phyloP scores from a whole-genome alignment of 2,329 filamentous ascomycete genomes.

The Colletotrichum sp. region DNA sequence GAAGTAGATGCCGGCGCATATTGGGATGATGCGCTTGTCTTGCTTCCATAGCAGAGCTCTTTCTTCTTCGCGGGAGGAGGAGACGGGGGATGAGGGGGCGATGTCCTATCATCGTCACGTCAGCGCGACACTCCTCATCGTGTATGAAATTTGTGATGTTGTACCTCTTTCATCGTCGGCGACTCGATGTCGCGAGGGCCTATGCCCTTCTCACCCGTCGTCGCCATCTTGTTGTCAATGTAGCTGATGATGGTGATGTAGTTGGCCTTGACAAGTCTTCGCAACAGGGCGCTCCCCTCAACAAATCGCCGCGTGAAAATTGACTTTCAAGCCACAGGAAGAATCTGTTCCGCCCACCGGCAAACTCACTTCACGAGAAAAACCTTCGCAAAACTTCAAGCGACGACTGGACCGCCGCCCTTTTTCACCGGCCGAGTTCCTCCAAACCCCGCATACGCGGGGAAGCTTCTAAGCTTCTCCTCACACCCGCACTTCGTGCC shows the following conservation, averaged over 20 bases:
- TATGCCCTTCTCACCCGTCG: neutral
- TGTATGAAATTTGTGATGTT: rapidly evolving
- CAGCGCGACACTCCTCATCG: neutral
- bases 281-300: neutral
- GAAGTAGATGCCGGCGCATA: conserved; percentile 69
- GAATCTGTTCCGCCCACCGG: neutral
- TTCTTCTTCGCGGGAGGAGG: conserved; percentile 26
- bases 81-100: neutral
- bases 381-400: neutral
- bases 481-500: neutral
- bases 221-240: neutral
- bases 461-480: neutral
- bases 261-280: neutral
- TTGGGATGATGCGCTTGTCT: conserved; percentile 67
- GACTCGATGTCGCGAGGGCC: neutral
- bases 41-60: conserved; percentile 59
- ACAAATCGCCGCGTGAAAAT: neutral
- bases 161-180: neutral
- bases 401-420: neutral
- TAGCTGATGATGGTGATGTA: neutral
- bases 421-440: neutral
- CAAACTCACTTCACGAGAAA: neutral
- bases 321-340: neutral
- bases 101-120: neutral
- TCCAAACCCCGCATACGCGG: conserved; percentile 2